Percentiles rank a stretch among this genome's conserved stretches.
Conservation (phyloP, 1,139 yeast species). For the Diutina sp. region DNA sequence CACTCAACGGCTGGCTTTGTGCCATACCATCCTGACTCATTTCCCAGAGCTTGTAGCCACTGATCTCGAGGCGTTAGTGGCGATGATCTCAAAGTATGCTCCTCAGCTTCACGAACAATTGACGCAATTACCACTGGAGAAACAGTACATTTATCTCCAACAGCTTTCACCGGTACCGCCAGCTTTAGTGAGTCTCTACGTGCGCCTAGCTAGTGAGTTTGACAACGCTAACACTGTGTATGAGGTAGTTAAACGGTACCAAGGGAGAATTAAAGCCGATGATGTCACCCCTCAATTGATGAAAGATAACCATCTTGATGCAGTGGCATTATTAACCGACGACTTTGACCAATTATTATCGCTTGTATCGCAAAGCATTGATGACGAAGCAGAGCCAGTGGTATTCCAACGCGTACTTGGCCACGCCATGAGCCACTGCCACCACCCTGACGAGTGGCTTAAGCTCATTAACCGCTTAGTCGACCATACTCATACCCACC, state of each 20-base stretch:
- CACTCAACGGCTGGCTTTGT: conserved; percentile 20
- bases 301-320: background rate
- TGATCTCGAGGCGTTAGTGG: conserved; percentile 24
- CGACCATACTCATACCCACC: background rate
- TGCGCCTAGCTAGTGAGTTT: background rate
- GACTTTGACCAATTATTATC: background rate
- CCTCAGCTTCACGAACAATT: conserved; percentile 21
- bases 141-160: background rate
- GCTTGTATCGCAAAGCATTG: background rate
- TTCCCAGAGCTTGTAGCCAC: conserved; percentile 22
- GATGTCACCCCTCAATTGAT: background rate
- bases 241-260: background rate
- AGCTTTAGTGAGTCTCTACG: background rate
- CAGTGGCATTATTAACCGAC: background rate
- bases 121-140: background rate
- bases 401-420: background rate
- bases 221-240: background rate
- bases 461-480: background rate
- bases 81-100: conserved; percentile 19
- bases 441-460: background rate
- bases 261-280: background rate
- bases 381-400: background rate
- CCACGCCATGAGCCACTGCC: background rate
- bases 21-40: conserved; percentile 20
- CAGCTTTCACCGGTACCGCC: background rate